Percentiles rank a stretch among this genome's conserved stretches.
phyloP scores from a whole-genome alignment of 306 rosid species.

The Biancaea sappan region DNA sequence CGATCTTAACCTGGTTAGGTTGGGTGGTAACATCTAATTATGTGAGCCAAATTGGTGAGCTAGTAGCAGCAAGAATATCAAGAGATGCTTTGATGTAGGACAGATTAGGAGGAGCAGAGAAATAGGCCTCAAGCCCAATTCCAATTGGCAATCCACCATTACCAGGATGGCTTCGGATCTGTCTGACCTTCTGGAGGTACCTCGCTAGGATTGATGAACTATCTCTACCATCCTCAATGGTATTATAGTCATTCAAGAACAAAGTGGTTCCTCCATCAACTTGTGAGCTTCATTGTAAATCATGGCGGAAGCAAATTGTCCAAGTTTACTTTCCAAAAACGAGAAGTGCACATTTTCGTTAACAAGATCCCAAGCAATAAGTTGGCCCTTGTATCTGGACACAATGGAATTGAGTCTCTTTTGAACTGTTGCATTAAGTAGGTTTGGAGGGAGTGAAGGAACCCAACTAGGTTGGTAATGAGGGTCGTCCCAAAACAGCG shows the following conservation, averaged over 20 bases:
- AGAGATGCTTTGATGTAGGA: constrained; percentile 69
- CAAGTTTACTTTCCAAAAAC: constrained; percentile 58
- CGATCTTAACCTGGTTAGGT: constrained; percentile 52
- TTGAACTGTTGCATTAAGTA: constrained; percentile 40
- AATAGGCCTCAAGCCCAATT: constrained; percentile 79
- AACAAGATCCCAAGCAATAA: constrained; percentile 79
- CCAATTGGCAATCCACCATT: constrained; percentile 31
- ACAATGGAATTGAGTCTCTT: constrained; percentile 52
- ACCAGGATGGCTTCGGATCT: constrained; percentile 42
- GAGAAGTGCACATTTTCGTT: constrained; percentile 70
- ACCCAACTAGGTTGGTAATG: constrained; percentile 54
- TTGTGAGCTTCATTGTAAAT: constrained; percentile 44
- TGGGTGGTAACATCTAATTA: constrained; percentile 61
- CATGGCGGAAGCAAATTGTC: constrained; percentile 35
- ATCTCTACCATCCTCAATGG: constrained; percentile 64
- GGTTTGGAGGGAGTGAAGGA: constrained; percentile 36
- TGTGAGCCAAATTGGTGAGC: constrained; percentile 74
- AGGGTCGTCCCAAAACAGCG: constrained; percentile 68
- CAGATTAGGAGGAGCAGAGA: constrained; percentile 45
- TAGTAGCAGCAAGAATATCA: constrained; percentile 64
- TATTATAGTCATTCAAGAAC: constrained; percentile 72
- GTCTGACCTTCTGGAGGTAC: constrained; percentile 53
- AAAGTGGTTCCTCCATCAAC: constrained; percentile 48
- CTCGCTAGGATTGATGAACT: constrained; percentile 38
- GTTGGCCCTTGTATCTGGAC: constrained; percentile 55